Percentiles rank a stretch among this genome's conserved stretches.
Conservation (phyloP, 495 filamentous ascomycete genomes). For the Poronia punctata region DNA sequence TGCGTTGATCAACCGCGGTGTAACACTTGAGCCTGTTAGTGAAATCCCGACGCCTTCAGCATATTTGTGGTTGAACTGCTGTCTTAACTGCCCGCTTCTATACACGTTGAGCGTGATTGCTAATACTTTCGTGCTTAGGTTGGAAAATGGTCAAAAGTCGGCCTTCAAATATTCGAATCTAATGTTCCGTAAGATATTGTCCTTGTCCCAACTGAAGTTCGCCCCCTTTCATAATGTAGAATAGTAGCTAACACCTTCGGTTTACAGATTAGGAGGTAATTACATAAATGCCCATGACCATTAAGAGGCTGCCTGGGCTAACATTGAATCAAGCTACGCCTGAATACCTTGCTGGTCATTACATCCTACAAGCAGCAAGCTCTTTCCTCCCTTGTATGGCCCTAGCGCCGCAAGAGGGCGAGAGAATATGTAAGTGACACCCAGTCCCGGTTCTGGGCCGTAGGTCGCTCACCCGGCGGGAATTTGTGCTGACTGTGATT, state of each 20-base stretch:
- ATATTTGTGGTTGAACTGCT: neutral
- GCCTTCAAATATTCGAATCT: slow-evolving; percentile 90
- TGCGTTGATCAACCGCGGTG: slow-evolving; percentile 91
- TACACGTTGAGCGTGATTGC: too few species aligned
- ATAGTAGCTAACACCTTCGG: neutral
- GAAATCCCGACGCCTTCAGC: neutral
- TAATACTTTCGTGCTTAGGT: too few species aligned
- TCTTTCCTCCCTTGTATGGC: slow-evolving; percentile 99
- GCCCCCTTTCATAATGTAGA: too few species aligned
- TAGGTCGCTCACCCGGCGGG: neutral
- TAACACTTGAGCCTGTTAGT: slow-evolving; percentile 81
- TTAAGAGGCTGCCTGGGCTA: slow-evolving; percentile 1
- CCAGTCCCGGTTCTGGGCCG: neutral
- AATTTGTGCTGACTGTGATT: slow-evolving; percentile 7
- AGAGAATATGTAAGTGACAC: slow-evolving; percentile 53
- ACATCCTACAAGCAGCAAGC: slow-evolving; percentile 94
- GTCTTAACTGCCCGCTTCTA: too few species aligned
- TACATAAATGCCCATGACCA: neutral
- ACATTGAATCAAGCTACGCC: slow-evolving; percentile 63
- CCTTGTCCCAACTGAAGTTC: too few species aligned
- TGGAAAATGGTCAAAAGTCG: slow-evolving; percentile 97
- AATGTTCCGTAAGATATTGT: slow-evolving; percentile 90
- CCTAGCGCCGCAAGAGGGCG: slow-evolving; percentile 84
- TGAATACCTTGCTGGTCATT: slow-evolving; percentile 93
- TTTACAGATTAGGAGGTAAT: slow-evolving; percentile 9